Conservation (phyloP, 1,284 basidiomycete genomes). For the Volvariella volvacea region DNA sequence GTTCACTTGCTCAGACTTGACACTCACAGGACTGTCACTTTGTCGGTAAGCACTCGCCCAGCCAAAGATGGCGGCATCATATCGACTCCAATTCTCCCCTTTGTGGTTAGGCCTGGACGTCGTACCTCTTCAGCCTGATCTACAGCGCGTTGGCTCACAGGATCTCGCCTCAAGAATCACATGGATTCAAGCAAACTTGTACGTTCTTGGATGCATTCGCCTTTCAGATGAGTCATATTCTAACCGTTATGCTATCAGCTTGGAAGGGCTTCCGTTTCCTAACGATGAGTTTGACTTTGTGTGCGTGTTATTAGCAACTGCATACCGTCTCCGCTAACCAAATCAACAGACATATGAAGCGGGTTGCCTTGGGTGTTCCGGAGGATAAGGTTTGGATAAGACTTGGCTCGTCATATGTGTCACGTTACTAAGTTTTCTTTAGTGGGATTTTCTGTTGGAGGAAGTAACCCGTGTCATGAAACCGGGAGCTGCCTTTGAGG, state of each 20-base stretch:
- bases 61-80: background rate
- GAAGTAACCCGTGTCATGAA: conserved; percentile 64
- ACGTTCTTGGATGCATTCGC: conserved; percentile 17
- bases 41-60: conserved; percentile 37
- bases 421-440: conserved; percentile 6
- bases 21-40: conserved; percentile 41
- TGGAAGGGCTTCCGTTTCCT: conserved; percentile 61
- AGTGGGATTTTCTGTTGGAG: conserved; percentile 63
- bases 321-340: background rate
- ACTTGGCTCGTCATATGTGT: conserved; percentile 3
- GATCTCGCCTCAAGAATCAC: conserved; percentile 53
- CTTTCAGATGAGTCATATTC: conserved; percentile 9
- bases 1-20: conserved; percentile 1
- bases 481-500: conserved; percentile 60
- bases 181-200: conserved; percentile 70
- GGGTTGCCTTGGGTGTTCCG: conserved; percentile 64
- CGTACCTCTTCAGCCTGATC: conserved; percentile 60
- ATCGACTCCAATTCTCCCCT: too few relatives aligned
- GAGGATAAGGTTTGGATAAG: conserved; percentile 53
- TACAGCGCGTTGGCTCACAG: conserved; percentile 44
- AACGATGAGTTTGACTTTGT: conserved; percentile 69
- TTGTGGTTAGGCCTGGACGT: conserved; percentile 52
- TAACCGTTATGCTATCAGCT: too few relatives aligned
- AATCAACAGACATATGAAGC: conserved; percentile 48
- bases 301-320: conserved; percentile 29